These are phyloP conservation scores for Fusarium sp. DNA, from an alignment of 2,329 filamentous ascomycete species.

Conservation along the genomic window DNA sequence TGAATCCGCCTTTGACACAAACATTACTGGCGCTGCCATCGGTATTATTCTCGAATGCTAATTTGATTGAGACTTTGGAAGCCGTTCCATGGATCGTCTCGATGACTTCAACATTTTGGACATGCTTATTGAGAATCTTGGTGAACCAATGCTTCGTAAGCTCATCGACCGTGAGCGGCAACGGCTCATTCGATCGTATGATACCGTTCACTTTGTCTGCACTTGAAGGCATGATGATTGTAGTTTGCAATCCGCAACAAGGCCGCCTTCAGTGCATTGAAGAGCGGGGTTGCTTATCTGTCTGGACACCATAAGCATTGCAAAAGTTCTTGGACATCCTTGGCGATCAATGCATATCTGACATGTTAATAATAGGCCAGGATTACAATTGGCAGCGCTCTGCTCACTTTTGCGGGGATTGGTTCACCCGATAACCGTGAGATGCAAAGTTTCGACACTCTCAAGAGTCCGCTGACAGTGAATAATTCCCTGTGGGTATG, in stretches of 20 bases:
- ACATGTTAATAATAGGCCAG: accelerated
- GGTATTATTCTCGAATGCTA: neutral
- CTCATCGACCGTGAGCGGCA: neutral
- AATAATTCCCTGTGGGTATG: accelerated
- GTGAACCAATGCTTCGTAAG: neutral
- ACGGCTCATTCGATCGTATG: neutral
- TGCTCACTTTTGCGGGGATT: neutral
- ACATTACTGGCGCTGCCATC: neutral
- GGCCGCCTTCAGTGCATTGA: accelerated
- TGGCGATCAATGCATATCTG: neutral
- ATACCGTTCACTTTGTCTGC: neutral
- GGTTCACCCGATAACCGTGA: neutral
- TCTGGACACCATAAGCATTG: accelerated
- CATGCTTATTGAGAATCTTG: neutral
- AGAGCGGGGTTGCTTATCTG: neutral
- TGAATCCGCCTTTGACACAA: conserved; percentile 22
- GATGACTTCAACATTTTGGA: neutral
- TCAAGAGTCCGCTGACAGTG: neutral
- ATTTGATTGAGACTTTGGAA: neutral
- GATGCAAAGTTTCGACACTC: neutral
- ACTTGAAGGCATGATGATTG: neutral
- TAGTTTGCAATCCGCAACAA: accelerated
- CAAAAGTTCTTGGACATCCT: neutral
- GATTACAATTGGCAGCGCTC: accelerated
- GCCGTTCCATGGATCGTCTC: conserved; percentile 15